Conservation (phyloP, 2,329 filamentous ascomycete species). For the Nannizziopsis barbatae region DNA sequence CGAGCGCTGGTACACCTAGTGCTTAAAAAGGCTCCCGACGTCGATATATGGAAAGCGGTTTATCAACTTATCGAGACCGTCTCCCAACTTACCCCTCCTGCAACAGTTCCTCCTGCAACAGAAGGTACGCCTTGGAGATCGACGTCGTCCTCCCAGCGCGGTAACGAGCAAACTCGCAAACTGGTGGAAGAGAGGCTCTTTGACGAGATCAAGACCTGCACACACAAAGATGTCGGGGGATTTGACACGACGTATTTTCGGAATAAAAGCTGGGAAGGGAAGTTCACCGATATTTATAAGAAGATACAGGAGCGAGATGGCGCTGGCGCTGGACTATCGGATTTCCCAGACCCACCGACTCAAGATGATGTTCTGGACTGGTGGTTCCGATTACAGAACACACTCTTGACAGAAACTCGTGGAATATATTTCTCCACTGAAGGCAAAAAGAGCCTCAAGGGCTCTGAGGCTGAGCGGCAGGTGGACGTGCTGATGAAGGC, state of each 20-base stretch:
- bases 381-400: conserved; percentile 16
- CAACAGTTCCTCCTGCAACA: conserved; percentile 8
- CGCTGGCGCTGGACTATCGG: conserved; percentile 8
- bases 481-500: conserved; percentile 17
- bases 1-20: conserved; percentile 12
- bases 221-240: conserved; percentile 15
- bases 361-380: conserved; percentile 13
- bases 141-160: conserved; percentile 13
- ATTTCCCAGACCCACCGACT: conserved; percentile 12
- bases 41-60: conserved; percentile 15
- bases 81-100: conserved; percentile 9
- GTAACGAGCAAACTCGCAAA: conserved; percentile 15
- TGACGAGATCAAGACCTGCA: conserved; percentile 15
- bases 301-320: neutral
- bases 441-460: conserved; percentile 9
- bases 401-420: conserved; percentile 13
- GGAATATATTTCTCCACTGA: conserved; percentile 11
- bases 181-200: conserved; percentile 16
- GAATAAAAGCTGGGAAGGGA: conserved; percentile 15
- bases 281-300: conserved; percentile 8
- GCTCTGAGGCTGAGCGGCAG: conserved; percentile 14
- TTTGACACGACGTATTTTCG: conserved; percentile 19
- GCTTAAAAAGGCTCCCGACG: conserved; percentile 12
- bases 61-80: conserved; percentile 11
- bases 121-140: conserved; percentile 10